Conservation (phyloP, 1,139 yeast genomes). For the Suhomyces bribrorum region DNA sequence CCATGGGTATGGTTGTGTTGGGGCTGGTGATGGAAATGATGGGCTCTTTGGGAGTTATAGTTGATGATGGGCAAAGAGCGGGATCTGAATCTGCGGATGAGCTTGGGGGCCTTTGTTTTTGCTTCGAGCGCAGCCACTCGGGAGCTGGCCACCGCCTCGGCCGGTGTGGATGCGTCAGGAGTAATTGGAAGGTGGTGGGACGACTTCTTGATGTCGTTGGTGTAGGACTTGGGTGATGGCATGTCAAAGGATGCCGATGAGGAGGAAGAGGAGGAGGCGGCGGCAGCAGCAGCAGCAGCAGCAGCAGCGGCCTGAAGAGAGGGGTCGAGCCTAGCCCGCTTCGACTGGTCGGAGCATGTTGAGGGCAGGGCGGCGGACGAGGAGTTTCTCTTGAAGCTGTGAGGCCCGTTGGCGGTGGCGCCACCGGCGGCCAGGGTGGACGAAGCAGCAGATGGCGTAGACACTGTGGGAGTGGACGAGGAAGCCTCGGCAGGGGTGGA, state of each 20-base stretch:
- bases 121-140: slow-evolving; percentile 9
- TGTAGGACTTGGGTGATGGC: slow-evolving; percentile 15
- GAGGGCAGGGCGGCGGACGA: slow-evolving; percentile 17
- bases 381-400: slow-evolving; percentile 17
- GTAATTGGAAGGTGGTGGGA: slow-evolving; percentile 15
- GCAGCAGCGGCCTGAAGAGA: slow-evolving; percentile 12
- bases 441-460: slow-evolving; percentile 11
- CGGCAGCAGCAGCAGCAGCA: slow-evolving; percentile 12
- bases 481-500: slow-evolving; percentile 17
- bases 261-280: slow-evolving; percentile 5
- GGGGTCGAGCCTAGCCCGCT: slow-evolving; percentile 33
- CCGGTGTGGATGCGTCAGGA: slow-evolving; percentile 11
- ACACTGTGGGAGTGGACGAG: slow-evolving; percentile 16
- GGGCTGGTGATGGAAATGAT: slow-evolving; percentile 19
- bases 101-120: slow-evolving; percentile 37
- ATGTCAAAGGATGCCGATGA: slow-evolving; percentile 11
- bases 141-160: slow-evolving; percentile 1
- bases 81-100: slow-evolving; percentile 42
- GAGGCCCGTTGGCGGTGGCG: slow-evolving; percentile 17
- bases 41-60: slow-evolving; percentile 28
- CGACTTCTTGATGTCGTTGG: slow-evolving; percentile 14
- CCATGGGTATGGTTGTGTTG: slow-evolving; percentile 14
- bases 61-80: slow-evolving; percentile 48
- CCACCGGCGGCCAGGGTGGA: slow-evolving; percentile 8
- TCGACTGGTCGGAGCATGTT: slow-evolving; percentile 17